Conservation (phyloP, 306 rosid species). For the Trifolium dubium region DNA sequence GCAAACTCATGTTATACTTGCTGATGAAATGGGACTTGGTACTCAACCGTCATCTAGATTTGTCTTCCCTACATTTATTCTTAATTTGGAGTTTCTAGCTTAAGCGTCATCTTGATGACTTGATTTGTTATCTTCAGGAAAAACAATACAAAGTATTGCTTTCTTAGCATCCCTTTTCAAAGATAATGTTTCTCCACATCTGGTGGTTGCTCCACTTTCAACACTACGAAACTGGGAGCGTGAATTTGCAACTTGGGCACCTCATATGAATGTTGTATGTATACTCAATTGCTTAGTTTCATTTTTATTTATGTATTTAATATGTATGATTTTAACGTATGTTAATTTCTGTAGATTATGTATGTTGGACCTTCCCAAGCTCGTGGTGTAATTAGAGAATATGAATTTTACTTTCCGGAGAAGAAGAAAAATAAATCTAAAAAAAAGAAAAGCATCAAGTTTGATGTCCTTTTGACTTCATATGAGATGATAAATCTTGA, state of each 20-base stretch:
- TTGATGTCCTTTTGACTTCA: constrained; percentile 93
- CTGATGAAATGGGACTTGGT: constrained; percentile 99
- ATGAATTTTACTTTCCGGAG: constrained; percentile 89
- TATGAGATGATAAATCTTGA: constrained; percentile 96
- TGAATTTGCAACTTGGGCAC: constrained; percentile 98
- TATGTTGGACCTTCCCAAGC: constrained; percentile 92
- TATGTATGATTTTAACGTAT: constrained; percentile 40
- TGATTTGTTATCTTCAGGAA: constrained; percentile 61
- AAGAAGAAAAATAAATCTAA: constrained; percentile 87
- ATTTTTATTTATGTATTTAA: constrained; percentile 32
- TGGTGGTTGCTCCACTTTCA: constrained; percentile 98
- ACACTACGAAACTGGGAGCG: constrained; percentile 97
- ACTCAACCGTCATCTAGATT: too few relatives aligned
- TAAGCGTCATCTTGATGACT: constrained; percentile 28
- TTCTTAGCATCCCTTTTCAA: constrained; percentile 85
- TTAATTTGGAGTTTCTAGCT: constrained; percentile 26
- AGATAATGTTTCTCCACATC: constrained; percentile 77
- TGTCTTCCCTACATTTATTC: not conserved
- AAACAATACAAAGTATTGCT: constrained; percentile 97
- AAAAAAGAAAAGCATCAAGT: constrained; percentile 78
- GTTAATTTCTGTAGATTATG: constrained; percentile 73
- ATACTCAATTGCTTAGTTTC: constrained; percentile 16
- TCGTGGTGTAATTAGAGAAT: constrained; percentile 78
- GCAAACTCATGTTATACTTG: constrained; percentile 97
- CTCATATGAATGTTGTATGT: constrained; percentile 97